These are phyloP conservation scores for Gossypium mustelinum DNA, from an alignment of 345 rosid species.

Conservation along the genomic window DNA sequence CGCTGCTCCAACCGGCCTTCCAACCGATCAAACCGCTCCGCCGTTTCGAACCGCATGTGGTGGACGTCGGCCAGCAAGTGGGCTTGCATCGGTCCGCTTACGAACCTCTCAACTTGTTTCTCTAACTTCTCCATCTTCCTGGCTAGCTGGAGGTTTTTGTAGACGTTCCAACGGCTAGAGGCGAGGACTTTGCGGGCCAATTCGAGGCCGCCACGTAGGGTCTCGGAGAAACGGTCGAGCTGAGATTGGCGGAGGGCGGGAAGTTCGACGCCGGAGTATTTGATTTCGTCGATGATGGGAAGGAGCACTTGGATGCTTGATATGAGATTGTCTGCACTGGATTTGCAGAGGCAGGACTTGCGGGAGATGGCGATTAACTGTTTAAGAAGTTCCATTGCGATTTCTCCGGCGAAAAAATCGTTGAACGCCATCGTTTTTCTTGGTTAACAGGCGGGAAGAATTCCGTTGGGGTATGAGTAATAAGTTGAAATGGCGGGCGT, in stretches of 20 bases:
- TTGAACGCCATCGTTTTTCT: constrained; percentile 40
- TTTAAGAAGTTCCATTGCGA: constrained; percentile 57
- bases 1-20: constrained; percentile 54
- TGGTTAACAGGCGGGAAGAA: not conserved
- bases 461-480: not conserved
- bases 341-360: constrained; percentile 39
- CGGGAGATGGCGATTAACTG: constrained; percentile 31
- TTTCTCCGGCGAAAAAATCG: constrained; percentile 66
- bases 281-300: constrained; percentile 61
- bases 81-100: constrained; percentile 37
- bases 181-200: constrained; percentile 39
- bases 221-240: constrained; percentile 44
- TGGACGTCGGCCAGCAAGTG: constrained; percentile 67
- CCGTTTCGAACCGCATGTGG: constrained; percentile 33
- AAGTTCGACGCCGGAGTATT: constrained; percentile 73
- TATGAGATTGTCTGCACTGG: constrained; percentile 38
- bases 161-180: constrained; percentile 63
- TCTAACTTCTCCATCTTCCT: constrained; percentile 69
- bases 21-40: constrained; percentile 51
- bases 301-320: constrained; percentile 25
- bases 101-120: constrained; percentile 38
- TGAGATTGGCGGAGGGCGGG: constrained; percentile 57
- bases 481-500: constrained; percentile 10
- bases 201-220: constrained; percentile 42
- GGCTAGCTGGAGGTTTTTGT: constrained; percentile 38